Evolutionary conservation across 192 early-diverging fungal genomes (phyloP), one percentile per base, ranked within the genome.

Genomic region (Tieghemiomyces parasiticus): DNA sequence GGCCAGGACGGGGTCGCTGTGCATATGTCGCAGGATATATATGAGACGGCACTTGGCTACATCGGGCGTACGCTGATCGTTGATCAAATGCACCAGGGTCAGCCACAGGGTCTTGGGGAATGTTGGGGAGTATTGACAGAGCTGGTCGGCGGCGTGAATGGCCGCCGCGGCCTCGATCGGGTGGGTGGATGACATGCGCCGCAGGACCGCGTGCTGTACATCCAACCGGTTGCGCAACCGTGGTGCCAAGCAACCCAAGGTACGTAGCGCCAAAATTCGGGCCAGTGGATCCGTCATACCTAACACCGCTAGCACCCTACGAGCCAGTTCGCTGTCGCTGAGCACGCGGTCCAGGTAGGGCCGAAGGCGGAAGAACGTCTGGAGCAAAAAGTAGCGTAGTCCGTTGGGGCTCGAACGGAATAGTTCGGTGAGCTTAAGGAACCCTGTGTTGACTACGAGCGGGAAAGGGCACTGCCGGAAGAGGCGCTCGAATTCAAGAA

Each of bases 391-490:
- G 65, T 70, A 74, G 33, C 75, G 60, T 38, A 77, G 64, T 46
- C 69, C 58, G 56, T 73, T 74, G 20, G 66, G 48, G 55, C 69
- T 67, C 61, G 59, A 56, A 26, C 72, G 61, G 47, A 77, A 77
- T 62, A 77, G 32, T 35, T 77, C 75, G 34, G 69, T 67, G 1
- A 77, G 71, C 53, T 77, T 77, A 19, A 77, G 63, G 55, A 77
- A 74, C 14, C 69, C 75, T 9, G 75, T 71, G 59, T 65, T 65
- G 31, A 77, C 72, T 22, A 77, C 67, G 16, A 67, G 67, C 20
- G 71, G 75, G 28, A 77, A 77, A 20, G 75, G 75, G 35, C 71
- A 77, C 59, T 69, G 67, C 60, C 73, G 72, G 38, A 77, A 53
- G 31, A 77, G 64, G 61, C 70, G 70, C 50, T 72, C 65, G 22